These are phyloP conservation scores for Gremmenia infestans DNA, from an alignment of 2,329 filamentous ascomycete genomes.

Conservation along the genomic window DNA sequence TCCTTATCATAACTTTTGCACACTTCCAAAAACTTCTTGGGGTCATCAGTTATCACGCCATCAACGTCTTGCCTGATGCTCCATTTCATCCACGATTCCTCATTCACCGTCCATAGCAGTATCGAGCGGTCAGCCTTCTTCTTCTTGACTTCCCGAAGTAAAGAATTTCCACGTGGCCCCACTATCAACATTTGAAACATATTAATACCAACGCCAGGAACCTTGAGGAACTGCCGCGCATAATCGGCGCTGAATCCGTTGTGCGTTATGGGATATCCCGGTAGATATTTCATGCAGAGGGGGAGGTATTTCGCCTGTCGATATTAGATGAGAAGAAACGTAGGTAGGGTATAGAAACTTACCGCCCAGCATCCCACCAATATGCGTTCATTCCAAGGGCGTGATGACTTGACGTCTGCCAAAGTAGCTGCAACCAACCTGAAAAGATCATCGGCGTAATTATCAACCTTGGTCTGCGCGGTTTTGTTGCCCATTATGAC, in stretches of 20 bases:
- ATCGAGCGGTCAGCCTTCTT: constrained; percentile 53
- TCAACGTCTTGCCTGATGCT: constrained; percentile 61
- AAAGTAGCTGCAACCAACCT: constrained; percentile 61
- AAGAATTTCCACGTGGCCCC: constrained; percentile 59
- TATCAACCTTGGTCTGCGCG: constrained; percentile 51
- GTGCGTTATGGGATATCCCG: constrained; percentile 57
- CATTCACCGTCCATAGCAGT: constrained; percentile 85
- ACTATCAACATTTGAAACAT: constrained; percentile 65
- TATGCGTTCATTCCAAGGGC: constrained; percentile 68
- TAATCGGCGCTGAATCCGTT: constrained; percentile 57
- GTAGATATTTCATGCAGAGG: constrained; percentile 56
- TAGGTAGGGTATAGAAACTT: constrained; percentile 20
- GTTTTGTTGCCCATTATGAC: background rate
- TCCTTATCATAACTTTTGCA: constrained; percentile 35
- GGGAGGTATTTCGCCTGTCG: constrained; percentile 61
- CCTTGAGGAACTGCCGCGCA: constrained; percentile 64
- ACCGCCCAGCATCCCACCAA: constrained; percentile 81
- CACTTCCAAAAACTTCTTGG: constrained; percentile 60
- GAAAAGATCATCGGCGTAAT: constrained; percentile 67
- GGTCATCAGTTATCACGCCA: constrained; percentile 83
- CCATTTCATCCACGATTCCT: constrained; percentile 76
- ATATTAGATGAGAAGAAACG: constrained; percentile 2
- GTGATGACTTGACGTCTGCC: constrained; percentile 41
- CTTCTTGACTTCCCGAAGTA: constrained; percentile 54
- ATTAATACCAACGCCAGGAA: constrained; percentile 71